Conservation (phyloP, 139 green algal genomes). For the Diplosphaera chodatii region DNA sequence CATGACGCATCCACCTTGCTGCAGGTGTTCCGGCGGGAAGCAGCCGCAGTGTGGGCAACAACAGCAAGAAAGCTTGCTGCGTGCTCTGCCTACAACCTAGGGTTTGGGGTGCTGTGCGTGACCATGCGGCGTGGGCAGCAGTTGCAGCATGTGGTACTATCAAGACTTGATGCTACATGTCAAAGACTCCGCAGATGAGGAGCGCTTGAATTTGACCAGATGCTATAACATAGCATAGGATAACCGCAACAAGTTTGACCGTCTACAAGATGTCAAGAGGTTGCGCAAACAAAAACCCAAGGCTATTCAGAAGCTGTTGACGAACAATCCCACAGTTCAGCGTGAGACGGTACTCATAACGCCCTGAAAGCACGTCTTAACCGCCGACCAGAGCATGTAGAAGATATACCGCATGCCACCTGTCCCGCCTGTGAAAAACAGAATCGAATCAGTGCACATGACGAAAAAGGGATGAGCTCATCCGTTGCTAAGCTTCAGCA, state of each 20-base stretch:
- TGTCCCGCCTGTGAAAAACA: too few relatives aligned
- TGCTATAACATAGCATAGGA: too few relatives aligned
- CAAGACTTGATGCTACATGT: neutral
- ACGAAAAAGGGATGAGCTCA: too few relatives aligned
- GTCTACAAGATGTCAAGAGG: too few relatives aligned
- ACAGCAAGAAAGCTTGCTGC: neutral
- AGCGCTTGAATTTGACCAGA: too few relatives aligned
- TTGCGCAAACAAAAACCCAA: too few relatives aligned
- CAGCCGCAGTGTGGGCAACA: neutral
- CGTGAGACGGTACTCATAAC: neutral
- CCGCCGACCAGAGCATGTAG: conserved; percentile 35
- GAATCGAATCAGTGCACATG: too few relatives aligned
- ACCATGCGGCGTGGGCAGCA: neutral
- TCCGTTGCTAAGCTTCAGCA: too few relatives aligned
- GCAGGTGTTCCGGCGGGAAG: neutral
- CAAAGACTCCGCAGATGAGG: neutral
- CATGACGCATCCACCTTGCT: too few relatives aligned
- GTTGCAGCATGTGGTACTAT: neutral
- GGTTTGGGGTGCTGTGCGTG: neutral
- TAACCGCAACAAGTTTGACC: too few relatives aligned
- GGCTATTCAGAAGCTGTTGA: too few relatives aligned
- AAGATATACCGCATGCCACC: conserved; percentile 59
- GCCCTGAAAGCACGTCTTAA: conserved; percentile 21
- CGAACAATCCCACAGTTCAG: neutral
- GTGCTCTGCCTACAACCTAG: neutral